These are phyloP conservation scores for Rubus parviflorus DNA, from an alignment of 306 rosid species.

Conservation along the genomic window DNA sequence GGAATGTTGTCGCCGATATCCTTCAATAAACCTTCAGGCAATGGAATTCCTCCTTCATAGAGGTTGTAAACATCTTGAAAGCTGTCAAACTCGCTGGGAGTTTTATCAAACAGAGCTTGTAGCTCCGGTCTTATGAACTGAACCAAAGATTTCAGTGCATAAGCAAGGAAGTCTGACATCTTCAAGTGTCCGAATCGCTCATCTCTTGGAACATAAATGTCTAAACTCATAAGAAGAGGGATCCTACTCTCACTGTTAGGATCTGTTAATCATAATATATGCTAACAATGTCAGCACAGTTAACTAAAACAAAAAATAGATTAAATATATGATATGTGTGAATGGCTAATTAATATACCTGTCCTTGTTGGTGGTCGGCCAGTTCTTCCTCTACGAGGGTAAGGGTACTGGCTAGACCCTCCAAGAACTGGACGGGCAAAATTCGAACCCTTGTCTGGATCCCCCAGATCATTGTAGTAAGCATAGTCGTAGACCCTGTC, in stretches of 20 bases:
- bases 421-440: constrained; percentile 68
- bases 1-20: constrained; percentile 45
- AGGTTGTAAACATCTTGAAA: constrained; percentile 56
- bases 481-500: constrained; percentile 78
- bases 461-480: constrained; percentile 67
- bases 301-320: background rate
- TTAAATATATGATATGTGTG: too few relatives aligned
- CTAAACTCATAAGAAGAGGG: constrained; percentile 39
- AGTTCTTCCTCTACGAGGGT: constrained; percentile 82
- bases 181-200: constrained; percentile 86
- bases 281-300: background rate
- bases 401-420: constrained; percentile 58
- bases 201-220: constrained; percentile 81
- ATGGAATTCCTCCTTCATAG: constrained; percentile 69
- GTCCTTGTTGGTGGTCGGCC: constrained; percentile 52
- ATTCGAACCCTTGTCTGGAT: constrained; percentile 38
- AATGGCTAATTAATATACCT: constrained; percentile 37
- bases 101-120: constrained; percentile 47
- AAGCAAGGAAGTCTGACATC: constrained; percentile 72
- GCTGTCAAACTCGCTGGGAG: constrained; percentile 71
- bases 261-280: constrained; percentile 38
- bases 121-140: constrained; percentile 65
- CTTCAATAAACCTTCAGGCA: constrained; percentile 48
- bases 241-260: constrained; percentile 59
- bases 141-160: constrained; percentile 56